Conservation (phyloP, 2,329 filamentous ascomycete species). For the Epichloe scottii region DNA sequence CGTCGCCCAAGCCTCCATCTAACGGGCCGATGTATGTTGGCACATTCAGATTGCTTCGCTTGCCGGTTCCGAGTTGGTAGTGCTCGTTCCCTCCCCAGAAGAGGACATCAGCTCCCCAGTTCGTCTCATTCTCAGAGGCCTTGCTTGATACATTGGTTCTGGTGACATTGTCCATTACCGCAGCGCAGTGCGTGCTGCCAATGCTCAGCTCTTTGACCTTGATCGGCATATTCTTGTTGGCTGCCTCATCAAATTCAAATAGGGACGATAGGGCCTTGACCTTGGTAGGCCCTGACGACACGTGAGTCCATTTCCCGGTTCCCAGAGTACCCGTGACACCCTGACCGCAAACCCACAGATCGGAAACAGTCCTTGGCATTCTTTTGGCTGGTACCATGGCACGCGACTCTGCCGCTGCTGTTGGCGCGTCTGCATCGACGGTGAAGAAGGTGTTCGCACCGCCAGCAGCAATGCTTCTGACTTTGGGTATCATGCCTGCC, state of each 20-base stretch:
- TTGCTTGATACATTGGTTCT: constrained; percentile 42
- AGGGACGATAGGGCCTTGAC: constrained; percentile 74
- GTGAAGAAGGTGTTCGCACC: constrained; percentile 81
- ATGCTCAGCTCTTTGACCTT: constrained; percentile 60
- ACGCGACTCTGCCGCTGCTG: constrained; percentile 7
- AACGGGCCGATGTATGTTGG: constrained; percentile 71
- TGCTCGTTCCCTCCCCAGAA: constrained; percentile 95
- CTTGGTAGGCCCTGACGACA: constrained; percentile 65
- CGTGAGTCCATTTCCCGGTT: constrained; percentile 79
- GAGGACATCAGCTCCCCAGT: constrained; percentile 79
- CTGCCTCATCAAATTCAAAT: constrained; percentile 73
- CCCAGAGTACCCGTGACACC: constrained; percentile 77
- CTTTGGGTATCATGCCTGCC: constrained; percentile 47
- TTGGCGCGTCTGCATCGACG: constrained; percentile 56
- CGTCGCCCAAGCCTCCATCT: constrained; percentile 48
- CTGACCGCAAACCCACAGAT: constrained; percentile 78
- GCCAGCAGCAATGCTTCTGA: constrained; percentile 72
- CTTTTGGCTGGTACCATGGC: constrained; percentile 19
- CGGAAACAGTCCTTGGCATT: constrained; percentile 27
- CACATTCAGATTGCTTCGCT: constrained; percentile 63
- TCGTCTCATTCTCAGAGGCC: constrained; percentile 55
- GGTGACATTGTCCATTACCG: constrained; percentile 72
- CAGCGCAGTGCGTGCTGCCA: constrained; percentile 69
- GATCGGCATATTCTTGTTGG: constrained; percentile 60
- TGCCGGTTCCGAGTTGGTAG: constrained; percentile 87